These are phyloP conservation scores for Hebeloma cylindrosporum DNA, from an alignment of 768 basidiomycete species.

Conservation along the genomic window DNA sequence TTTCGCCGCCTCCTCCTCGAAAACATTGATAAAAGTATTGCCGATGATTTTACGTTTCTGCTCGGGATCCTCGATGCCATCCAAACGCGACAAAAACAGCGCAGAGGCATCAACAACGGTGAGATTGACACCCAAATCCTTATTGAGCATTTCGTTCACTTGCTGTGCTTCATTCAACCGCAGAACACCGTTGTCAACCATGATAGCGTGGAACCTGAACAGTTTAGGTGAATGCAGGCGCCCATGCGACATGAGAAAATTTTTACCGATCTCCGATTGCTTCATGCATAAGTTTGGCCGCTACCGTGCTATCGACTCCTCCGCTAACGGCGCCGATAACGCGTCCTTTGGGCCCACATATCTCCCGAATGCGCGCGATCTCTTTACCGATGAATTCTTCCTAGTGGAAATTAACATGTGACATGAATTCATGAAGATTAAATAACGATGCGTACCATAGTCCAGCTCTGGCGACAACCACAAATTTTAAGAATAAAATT, in stretches of 20 bases:
- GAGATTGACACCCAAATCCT: constrained; percentile 92
- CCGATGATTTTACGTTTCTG: constrained; percentile 97
- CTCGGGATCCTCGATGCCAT: constrained; percentile 94
- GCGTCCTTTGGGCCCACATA: constrained; percentile 91
- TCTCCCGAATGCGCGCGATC: constrained; percentile 87
- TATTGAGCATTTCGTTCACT: constrained; percentile 91
- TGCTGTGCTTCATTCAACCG: constrained; percentile 88
- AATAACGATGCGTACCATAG: constrained; percentile 63
- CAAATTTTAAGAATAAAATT: constrained; percentile 86
- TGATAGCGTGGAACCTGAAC: constrained; percentile 93
- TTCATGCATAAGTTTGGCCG: constrained; percentile 99
- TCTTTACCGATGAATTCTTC: constrained; percentile 98
- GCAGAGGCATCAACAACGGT: constrained; percentile 96
- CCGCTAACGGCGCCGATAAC: constrained; percentile 98
- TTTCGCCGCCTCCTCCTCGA: constrained; percentile 90
- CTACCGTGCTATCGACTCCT: constrained; percentile 97
- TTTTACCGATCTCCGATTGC: constrained; percentile 93
- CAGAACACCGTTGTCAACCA: constrained; percentile 99
- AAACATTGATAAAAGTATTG: constrained; percentile 97
- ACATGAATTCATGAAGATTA: constrained; percentile 5
- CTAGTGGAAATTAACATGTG: constrained; percentile 40
- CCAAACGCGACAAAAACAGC: constrained; percentile 85
- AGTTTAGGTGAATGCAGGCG: constrained; percentile 3
- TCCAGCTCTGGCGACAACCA: constrained; percentile 81
- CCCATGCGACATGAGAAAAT: constrained; percentile 4